Evolutionary conservation across 129 eudicot species (phyloP).

Genomic region (Logfia minima): DNA sequence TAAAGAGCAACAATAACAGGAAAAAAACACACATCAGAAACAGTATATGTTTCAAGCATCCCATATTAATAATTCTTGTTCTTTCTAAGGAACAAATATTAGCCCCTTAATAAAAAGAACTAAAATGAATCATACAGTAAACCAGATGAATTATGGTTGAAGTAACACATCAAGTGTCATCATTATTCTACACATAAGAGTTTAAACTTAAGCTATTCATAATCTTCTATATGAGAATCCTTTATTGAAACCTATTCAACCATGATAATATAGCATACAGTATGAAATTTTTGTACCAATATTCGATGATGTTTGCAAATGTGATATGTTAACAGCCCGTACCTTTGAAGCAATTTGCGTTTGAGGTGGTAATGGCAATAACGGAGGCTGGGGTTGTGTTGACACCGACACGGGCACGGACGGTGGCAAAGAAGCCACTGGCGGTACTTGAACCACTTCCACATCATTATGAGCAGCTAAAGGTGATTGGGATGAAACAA

Average conservation of each 20-base stretch:
- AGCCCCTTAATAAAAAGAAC: not conserved
- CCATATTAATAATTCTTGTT: not conserved
- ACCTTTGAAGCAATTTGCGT: conserved; percentile 57
- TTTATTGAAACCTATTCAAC: not conserved
- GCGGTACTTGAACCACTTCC: conserved; percentile 62
- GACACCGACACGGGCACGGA: conserved; percentile 34
- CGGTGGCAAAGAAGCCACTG: conserved; percentile 42
- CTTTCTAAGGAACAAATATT: not conserved
- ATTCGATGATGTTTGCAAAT: not conserved
- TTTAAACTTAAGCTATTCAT: not conserved
- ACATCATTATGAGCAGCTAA: conserved; percentile 55
- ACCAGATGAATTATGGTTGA: not conserved
- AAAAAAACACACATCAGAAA: not conserved
- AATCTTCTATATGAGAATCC: not conserved
- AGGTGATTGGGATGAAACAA: conserved; percentile 37
- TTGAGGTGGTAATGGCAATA: conserved; percentile 71
- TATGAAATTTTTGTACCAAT: too few species aligned
- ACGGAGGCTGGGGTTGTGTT: conserved; percentile 74
- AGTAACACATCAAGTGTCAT: not conserved
- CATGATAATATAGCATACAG: not conserved
- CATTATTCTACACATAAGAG: not conserved
- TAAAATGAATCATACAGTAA: not conserved
- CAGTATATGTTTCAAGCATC: not conserved
- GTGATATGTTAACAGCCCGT: not conserved
- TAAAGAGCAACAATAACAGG: conserved; percentile 15